Evolutionary conservation across 208 protist genomes (phyloP), one percentile per base, ranked within the genome.

Genomic region (Sergeia podlipaevii): DNA sequence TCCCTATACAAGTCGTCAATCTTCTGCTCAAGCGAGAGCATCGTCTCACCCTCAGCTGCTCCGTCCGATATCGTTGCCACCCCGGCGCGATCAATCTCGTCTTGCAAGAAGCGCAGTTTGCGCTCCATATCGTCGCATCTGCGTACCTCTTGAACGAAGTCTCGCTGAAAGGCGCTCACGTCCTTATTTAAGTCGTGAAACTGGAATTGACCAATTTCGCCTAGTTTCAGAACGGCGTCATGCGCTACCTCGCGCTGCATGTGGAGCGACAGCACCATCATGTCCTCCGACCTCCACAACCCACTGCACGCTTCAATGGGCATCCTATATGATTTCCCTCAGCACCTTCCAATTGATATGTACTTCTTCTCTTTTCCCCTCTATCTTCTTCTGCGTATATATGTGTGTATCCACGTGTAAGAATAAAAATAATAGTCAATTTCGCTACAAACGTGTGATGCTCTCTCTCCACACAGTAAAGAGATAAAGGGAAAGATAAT

Each of bases 191-290:
- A 76, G 73, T 99, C 98, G 37, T 81, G 79, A 52, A 99, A 98
- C 82, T 99, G 90, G 56, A 99, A 89, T 46, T 83, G 49, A 18
- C 97, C 97, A 4, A 98, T 67, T 51, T 97, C 77, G 21, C 98
- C 98, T 3, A 99, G 74, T 70, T 97, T 92, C 20, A 97, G 65
- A 13, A 99, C 89, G 4, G 96, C 95, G 46, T 98, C 93, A 59
- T 98, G 97, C 32, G 91, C 96, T 13, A 96, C 95, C 63, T 99
- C 98, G 18, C 89, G 84, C 81, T 98, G 96, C 72, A 99, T 97
- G 53, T 97, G 91, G 11, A 99, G 55, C 60, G 97, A 93, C 23
- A 99, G 78, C 18, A 98, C 73, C 48, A 80, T 66, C 97, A 99
- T 99, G 60, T 98, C 91, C 81, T 99, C 89, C n/a, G 91, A 97